phyloP scores from a whole-genome alignment of 768 basidiomycete species.

The Baorangia bicolor region DNA sequence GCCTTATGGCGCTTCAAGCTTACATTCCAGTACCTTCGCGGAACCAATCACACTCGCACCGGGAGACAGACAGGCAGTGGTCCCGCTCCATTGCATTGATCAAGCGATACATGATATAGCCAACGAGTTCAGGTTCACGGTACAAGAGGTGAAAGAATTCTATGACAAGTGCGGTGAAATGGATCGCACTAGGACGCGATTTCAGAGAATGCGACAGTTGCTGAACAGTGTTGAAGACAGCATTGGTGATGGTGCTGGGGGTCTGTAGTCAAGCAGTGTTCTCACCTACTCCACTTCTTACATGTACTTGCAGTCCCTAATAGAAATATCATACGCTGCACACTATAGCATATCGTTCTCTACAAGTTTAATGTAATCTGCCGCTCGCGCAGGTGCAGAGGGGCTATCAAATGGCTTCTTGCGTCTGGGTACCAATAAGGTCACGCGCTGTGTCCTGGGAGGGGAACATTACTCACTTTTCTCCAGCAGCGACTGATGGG shows the following conservation, averaged over 20 bases:
- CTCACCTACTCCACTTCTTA: not conserved
- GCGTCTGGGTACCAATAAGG: conserved; percentile 45
- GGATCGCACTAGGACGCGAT: conserved; percentile 60
- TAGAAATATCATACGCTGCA: not conserved
- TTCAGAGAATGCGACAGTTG: conserved; percentile 63
- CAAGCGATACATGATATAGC: conserved; percentile 67
- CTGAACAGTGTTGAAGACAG: conserved; percentile 30
- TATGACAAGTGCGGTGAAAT: conserved; percentile 75
- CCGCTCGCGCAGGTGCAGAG: conserved; percentile 71
- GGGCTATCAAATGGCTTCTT: conserved; percentile 79
- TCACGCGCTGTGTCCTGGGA: conserved; percentile 1
- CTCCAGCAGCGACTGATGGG: conserved; percentile 94
- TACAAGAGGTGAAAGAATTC: conserved; percentile 75
- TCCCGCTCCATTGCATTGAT: conserved; percentile 60
- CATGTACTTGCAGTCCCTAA: not conserved
- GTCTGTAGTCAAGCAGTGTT: conserved; percentile 4
- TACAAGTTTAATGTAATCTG: conserved; percentile 62
- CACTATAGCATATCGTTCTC: conserved; percentile 53
- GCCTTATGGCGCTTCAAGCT: conserved; percentile 2
- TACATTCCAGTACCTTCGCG: not conserved
- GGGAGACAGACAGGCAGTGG: conserved; percentile 4
- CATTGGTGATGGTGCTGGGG: conserved; percentile 6
- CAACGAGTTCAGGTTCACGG: conserved; percentile 64
- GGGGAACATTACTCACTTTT: conserved; percentile 58
- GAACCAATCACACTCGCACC: conserved; percentile 3